A percentile compares a stretch with the other conserved stretches of the same genome.
phyloP scores from a whole-genome alignment of 2,329 filamentous ascomycete genomes.

The Tolypocladium pustulatum region DNA sequence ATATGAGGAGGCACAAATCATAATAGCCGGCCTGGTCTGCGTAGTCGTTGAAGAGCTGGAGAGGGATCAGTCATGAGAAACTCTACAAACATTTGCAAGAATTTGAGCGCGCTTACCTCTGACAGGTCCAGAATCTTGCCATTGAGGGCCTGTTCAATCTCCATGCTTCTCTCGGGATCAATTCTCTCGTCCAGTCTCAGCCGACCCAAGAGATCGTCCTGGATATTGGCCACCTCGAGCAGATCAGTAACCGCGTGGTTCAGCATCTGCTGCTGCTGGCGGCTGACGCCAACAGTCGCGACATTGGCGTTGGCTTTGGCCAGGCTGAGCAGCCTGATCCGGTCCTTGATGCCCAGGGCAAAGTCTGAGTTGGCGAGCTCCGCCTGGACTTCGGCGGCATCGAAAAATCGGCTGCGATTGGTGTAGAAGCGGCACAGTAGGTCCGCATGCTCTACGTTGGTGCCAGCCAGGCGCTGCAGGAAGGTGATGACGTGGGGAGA shows the following conservation, averaged over 20 bases:
- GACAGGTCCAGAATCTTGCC: constrained; percentile 69
- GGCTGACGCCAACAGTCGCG: constrained; percentile 62
- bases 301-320: constrained; percentile 91
- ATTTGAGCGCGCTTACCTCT: constrained; percentile 46
- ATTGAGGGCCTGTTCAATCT: constrained; percentile 60
- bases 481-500: constrained; percentile 82
- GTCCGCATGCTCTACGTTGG: constrained; percentile 71
- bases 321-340: constrained; percentile 80
- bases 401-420: constrained; percentile 71
- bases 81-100: too few species aligned
- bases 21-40: constrained; percentile 88
- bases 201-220: constrained; percentile 79
- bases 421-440: constrained; percentile 89
- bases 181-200: constrained; percentile 65
- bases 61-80: constrained; percentile 8
- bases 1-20: constrained; percentile 87
- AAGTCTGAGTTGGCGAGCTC: constrained; percentile 79
- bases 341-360: constrained; percentile 64
- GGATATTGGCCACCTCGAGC: constrained; percentile 87
- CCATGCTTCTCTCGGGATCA: constrained; percentile 46
- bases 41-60: constrained; percentile 81
- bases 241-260: constrained; percentile 77
- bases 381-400: constrained; percentile 79
- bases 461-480: constrained; percentile 63
- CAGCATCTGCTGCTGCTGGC: constrained; percentile 74